Base-by-base conservation (phyloP, 75 land plant genomes). In the Sequoiadendron giganteum region DNA sequence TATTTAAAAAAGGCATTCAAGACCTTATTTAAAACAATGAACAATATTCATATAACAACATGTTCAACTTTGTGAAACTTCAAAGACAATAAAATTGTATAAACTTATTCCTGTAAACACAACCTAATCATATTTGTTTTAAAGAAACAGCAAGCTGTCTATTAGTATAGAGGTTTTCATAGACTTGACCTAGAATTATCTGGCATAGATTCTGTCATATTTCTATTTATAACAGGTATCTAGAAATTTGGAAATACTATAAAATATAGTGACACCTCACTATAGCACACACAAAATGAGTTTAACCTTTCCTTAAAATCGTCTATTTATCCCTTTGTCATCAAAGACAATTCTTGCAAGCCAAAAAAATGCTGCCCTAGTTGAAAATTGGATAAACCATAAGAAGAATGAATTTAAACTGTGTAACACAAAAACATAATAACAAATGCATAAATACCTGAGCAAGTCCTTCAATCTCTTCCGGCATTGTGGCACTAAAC, bases 401-500 rank as follows among this genome's bases (percentile, higher is more conserved):
- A 40, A 43, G 13, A 38, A 28, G 30, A 81, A 45, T 3, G 48
- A 43, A 28, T 32, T 78, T 42, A 81, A 79, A 43, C 21, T 81
- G 30, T 47, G 48, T n/a, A 45, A 47, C 15, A 28, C 47, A 10
- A 42, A 82, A 10, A 82, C n/a, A 82, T 82, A 28, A 81, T 42
- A 43, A 43, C n/a, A 43, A 43, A 42, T 28, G 13, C 49, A 82
- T 36, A 61, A 32, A 86, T 77, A 93, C 94, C 94, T 95, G 96
- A 56, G 96, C 94, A 80, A 95, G 92, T 38, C 91, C 91, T 90
- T 94, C 96, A 88, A 95, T 95, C 89, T 95, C 97, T 86, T 89
- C 91, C 3, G 97, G 97, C 95, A 95, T 94, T n/a, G 97, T 95
- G 18, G 97, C 97, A 90, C 97, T 95, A 77, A 95, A 95, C 36